Evolutionary conservation across 202 grass and related monocot genomes (phyloP), one percentile per base, ranked within the genome.

Genomic region (Hordeum pubiflorum): DNA sequence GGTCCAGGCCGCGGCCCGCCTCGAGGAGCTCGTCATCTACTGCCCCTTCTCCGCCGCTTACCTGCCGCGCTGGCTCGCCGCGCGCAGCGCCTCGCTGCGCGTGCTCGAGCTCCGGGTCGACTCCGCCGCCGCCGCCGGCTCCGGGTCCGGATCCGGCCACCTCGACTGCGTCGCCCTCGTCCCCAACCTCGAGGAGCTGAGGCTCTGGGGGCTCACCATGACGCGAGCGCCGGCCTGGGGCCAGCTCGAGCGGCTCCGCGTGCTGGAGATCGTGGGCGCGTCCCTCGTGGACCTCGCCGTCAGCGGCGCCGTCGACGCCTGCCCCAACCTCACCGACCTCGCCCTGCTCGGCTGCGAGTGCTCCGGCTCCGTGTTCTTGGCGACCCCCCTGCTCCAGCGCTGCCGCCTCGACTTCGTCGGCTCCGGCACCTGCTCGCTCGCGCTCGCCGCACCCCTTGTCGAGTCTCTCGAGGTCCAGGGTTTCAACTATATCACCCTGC

Each of bases 81-180:
- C 62, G 62, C 82, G 86, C 4, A 67, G 81, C 52, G 40, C 78
- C 10, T 84, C 90, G 44, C 89, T 97, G 50, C 89, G 92, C 12
- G 46, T 87, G 10, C 86, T 97, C 63, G 95, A 97, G 84, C 88
- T 97, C n/a, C 84, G 95, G n/a, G 85, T 97, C 34, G 91, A 97
- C 72, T 69, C 80, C 61, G 59, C 81, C 32, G 83, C 71, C 57
- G 66, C 38, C 44, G n/a, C 75, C 1, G 63, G 32, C 1, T 8
- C 9, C 9, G 71, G 55, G 10, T 78, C 13, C n/a, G 57, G 70
- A 58, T 26, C 86, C 17, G 89, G 36, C 22, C 84, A 81, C 43
- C 76, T 98, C 0, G 90, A 94, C 83, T 91, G 82, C 86, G 54
- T 97, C 68, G 72, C 68, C 8, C 29, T 52, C 18, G 88, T 77